These are phyloP conservation scores for Lumnitzera racemosa DNA, from an alignment of 345 rosid genomes.

Conservation along the genomic window DNA sequence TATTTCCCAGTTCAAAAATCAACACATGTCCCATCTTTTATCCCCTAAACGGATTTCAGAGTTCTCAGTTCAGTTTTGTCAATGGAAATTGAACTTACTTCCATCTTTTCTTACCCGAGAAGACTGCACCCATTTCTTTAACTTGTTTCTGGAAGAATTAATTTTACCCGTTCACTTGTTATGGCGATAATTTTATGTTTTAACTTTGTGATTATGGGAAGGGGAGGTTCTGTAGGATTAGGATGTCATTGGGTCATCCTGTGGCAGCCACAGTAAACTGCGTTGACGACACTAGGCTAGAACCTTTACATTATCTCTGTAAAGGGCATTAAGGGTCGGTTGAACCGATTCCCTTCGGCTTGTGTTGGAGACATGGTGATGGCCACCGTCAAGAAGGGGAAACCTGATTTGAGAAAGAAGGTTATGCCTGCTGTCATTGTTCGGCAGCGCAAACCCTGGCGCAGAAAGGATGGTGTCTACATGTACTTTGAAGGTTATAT, in stretches of 20 bases:
- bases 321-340: constrained; percentile 91
- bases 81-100: too few relatives aligned
- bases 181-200: not conserved
- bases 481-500: constrained; percentile 89
- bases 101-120: too few relatives aligned
- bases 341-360: constrained; percentile 84
- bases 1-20: too few relatives aligned
- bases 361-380: constrained; percentile 97
- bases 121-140: too few relatives aligned
- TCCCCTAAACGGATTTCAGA: too few relatives aligned
- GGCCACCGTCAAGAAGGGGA: constrained; percentile 98
- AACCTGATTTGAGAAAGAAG: constrained; percentile 90
- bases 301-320: constrained; percentile 90
- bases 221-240: constrained; percentile 68
- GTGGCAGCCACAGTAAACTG: constrained; percentile 77
- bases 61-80: too few relatives aligned
- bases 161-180: too few relatives aligned
- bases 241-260: constrained; percentile 80
- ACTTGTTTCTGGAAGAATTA: too few relatives aligned
- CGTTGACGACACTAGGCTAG: constrained; percentile 67
- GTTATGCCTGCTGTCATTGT: constrained; percentile 95
- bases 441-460: constrained; percentile 94
- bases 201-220: constrained; percentile 22
- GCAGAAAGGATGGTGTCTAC: constrained; percentile 96
- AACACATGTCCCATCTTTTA: too few relatives aligned